Evolutionary conservation across 768 basidiomycete genomes (phyloP).

Genomic region (Tricholoma matsutake): DNA sequence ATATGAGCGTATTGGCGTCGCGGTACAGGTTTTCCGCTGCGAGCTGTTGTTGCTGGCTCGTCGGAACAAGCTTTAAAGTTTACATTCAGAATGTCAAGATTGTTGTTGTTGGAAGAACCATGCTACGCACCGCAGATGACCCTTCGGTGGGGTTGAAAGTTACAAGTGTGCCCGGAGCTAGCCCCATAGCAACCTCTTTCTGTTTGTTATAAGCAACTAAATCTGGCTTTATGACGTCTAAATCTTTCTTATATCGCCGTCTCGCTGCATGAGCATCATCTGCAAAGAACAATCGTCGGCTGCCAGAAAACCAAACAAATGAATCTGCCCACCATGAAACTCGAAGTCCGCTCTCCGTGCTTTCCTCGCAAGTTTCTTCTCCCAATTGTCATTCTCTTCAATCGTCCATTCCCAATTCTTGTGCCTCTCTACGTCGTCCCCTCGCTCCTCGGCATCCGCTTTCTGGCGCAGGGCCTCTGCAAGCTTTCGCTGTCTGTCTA

Average conservation of each 20-base stretch:
- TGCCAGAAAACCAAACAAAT: slow-evolving; percentile 4
- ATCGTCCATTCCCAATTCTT: slow-evolving; percentile 96
- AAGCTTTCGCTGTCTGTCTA: slow-evolving; percentile 88
- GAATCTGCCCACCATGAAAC: slow-evolving; percentile 74
- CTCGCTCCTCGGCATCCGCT: slow-evolving; percentile 84
- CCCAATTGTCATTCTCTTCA: slow-evolving; percentile 96
- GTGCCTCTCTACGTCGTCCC: slow-evolving; percentile 87
- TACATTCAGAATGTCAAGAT: slow-evolving; percentile 10
- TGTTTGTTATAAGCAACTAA: slow-evolving; percentile 83
- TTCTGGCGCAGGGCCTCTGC: slow-evolving; percentile 84
- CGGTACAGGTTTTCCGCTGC: slow-evolving; percentile 85
- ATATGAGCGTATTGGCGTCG: slow-evolving; percentile 89
- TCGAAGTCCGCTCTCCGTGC: slow-evolving; percentile 82
- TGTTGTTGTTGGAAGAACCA: not conserved
- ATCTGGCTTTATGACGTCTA: slow-evolving; percentile 87
- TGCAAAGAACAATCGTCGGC: slow-evolving; percentile 26
- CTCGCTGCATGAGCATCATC: slow-evolving; percentile 90
- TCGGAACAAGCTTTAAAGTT: slow-evolving; percentile 42
- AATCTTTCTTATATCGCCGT: slow-evolving; percentile 87
- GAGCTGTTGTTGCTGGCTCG: slow-evolving; percentile 60
- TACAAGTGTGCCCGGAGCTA: slow-evolving; percentile 67
- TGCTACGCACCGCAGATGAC: slow-evolving; percentile 35
- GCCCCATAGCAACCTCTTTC: slow-evolving; percentile 81
- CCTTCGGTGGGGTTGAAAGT: slow-evolving; percentile 52
- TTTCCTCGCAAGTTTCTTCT: slow-evolving; percentile 83